phyloP scores from a whole-genome alignment of 2,329 filamentous ascomycete genomes.

The Epichloe gansuensis region DNA sequence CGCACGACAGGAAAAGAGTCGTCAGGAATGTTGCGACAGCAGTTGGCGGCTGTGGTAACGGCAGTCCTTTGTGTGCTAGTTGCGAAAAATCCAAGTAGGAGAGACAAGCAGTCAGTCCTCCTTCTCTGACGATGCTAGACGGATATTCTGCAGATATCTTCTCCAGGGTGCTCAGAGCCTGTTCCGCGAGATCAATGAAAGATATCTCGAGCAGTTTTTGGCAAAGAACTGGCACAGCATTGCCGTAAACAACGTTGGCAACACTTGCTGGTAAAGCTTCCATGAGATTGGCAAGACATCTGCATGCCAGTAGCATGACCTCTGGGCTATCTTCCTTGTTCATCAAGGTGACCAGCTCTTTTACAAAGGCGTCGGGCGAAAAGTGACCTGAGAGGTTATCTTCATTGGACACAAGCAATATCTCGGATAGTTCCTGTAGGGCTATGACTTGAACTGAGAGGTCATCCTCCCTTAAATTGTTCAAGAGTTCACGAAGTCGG shows the following conservation, averaged over 20 bases:
- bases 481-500: conserved; percentile 65
- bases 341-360: conserved; percentile 87
- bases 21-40: conserved; percentile 89
- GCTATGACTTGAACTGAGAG: conserved; percentile 87
- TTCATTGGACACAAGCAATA: conserved; percentile 88
- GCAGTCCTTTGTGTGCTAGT: conserved; percentile 94
- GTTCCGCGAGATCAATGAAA: conserved; percentile 94
- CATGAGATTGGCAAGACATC: conserved; percentile 94
- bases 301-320: conserved; percentile 92
- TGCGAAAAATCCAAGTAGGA: conserved; percentile 96
- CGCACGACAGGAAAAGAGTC: conserved; percentile 85
- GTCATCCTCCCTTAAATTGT: conserved; percentile 68
- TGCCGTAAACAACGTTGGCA: conserved; percentile 93
- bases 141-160: conserved; percentile 98
- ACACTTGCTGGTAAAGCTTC: conserved; percentile 88
- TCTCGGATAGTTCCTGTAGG: conserved; percentile 83
- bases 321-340: conserved; percentile 91
- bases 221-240: conserved; percentile 86
- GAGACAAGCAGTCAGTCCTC: conserved; percentile 87
- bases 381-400: conserved; percentile 94
- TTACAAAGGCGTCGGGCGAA: conserved; percentile 86
- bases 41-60: conserved; percentile 95
- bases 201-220: conserved; percentile 92
- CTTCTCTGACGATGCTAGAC: conserved; percentile 87
- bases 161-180: conserved; percentile 89